Evolutionary conservation across 805 yeast species (phyloP).

Genomic region (Wickerhamomyces strasburgensis): DNA sequence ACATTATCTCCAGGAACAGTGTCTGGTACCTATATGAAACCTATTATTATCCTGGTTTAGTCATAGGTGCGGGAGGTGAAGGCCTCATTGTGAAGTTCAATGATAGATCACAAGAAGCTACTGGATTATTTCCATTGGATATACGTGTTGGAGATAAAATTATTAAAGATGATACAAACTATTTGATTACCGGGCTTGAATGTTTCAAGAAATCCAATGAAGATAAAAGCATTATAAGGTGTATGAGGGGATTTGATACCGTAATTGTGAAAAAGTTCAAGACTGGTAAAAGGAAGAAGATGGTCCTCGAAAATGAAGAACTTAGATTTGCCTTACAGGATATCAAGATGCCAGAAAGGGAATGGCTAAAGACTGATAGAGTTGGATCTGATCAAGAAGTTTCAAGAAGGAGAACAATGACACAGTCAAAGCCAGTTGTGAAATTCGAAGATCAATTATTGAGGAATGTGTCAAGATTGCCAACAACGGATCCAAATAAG

Average conservation of each 20-base stretch:
- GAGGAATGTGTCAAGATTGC: background rate
- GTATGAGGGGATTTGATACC: slow-evolving; percentile 58
- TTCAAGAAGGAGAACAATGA: slow-evolving; percentile 10
- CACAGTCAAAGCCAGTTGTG: slow-evolving; percentile 2
- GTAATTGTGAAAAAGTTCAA: slow-evolving; percentile 33
- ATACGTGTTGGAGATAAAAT: slow-evolving; percentile 54
- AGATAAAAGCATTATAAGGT: slow-evolving; percentile 33
- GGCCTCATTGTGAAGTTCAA: slow-evolving; percentile 32
- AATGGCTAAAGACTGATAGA: slow-evolving; percentile 32
- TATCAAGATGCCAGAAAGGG: slow-evolving; percentile 28
- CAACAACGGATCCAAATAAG: slow-evolving; percentile 1
- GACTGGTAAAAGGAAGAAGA: slow-evolving; percentile 11
- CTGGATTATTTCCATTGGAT: slow-evolving; percentile 36
- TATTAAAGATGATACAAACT: slow-evolving; percentile 31
- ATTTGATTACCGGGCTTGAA: slow-evolving; percentile 43
- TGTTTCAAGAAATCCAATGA: slow-evolving; percentile 13
- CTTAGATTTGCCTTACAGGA: slow-evolving; percentile 25
- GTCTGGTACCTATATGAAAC: slow-evolving; percentile 53
- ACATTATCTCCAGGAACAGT: slow-evolving; percentile 30
- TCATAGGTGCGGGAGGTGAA: slow-evolving; percentile 26
- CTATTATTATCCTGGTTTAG: slow-evolving; percentile 46
- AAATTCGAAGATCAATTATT: slow-evolving; percentile 12
- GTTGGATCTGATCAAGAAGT: slow-evolving; percentile 19
- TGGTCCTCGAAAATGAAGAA: slow-evolving; percentile 14
- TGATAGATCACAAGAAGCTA: slow-evolving; percentile 32